Percentiles rank a stretch among this genome's conserved stretches.
Evolutionary conservation across 164 flowering plant genomes (phyloP).

Genomic region (Tinospora cordifolia): DNA sequence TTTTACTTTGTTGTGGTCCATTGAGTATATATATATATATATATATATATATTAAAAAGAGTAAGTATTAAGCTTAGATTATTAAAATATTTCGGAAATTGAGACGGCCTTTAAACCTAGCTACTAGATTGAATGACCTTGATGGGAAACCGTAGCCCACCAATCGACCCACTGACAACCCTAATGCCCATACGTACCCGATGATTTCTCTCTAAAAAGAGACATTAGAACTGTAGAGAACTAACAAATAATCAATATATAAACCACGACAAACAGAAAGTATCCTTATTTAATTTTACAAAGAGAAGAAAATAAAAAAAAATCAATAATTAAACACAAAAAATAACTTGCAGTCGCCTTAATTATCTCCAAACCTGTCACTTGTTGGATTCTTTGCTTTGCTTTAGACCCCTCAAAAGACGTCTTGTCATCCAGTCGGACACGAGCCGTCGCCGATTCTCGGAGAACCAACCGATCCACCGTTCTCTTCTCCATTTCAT

Average conservation of each 20-base stretch:
- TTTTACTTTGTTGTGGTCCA: no score
- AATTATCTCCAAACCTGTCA: not conserved
- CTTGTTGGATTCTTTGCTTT: not conserved
- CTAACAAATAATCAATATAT: not conserved
- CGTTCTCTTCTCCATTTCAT: not conserved
- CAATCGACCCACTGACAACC: not conserved
- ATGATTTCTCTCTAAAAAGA: not conserved
- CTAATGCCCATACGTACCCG: not conserved
- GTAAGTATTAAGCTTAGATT: no score
- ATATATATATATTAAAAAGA: no score
- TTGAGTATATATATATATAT: no score
- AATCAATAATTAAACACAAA: not conserved
- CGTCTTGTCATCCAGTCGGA: constrained; percentile 9
- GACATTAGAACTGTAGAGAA: not conserved
- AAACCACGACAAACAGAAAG: not conserved
- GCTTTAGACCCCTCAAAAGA: not conserved
- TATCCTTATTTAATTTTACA: not conserved
- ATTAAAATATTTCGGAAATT: no score
- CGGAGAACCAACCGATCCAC: not conserved
- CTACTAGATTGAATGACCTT: not conserved
- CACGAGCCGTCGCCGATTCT: constrained; percentile 5
- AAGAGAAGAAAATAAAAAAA: not conserved
- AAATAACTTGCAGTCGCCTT: not conserved
- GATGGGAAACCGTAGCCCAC: not conserved
- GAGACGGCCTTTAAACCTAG: not conserved